These are phyloP conservation scores for Phaeosphaeriaceae sp. DNA, from an alignment of 2,329 filamentous ascomycete species.

Conservation along the genomic window DNA sequence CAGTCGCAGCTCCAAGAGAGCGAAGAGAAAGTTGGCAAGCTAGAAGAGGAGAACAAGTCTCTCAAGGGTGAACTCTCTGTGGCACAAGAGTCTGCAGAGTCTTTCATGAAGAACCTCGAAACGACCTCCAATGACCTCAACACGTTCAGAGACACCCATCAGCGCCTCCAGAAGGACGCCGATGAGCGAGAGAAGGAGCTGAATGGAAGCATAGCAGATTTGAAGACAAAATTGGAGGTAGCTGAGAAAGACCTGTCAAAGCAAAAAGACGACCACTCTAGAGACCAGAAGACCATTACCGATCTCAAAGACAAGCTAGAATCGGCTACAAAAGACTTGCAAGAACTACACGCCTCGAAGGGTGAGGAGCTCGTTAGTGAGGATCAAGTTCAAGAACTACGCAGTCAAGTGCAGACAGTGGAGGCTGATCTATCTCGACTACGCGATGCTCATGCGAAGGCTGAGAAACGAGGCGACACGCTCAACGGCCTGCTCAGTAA, in stretches of 20 bases:
- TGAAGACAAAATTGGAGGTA: slow-evolving; percentile 39
- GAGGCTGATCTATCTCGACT: slow-evolving; percentile 40
- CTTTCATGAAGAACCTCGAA: slow-evolving; percentile 66
- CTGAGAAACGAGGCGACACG: slow-evolving; percentile 62
- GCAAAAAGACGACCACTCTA: slow-evolving; percentile 49
- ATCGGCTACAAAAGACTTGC: slow-evolving; percentile 55
- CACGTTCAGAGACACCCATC: slow-evolving; percentile 60
- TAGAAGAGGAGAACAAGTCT: slow-evolving; percentile 72
- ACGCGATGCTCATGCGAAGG: slow-evolving; percentile 42
- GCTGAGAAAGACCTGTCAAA: slow-evolving; percentile 56
- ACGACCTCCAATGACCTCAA: slow-evolving; percentile 70
- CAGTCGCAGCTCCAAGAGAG: slow-evolving; percentile 76
- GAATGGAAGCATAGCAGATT: slow-evolving; percentile 31
- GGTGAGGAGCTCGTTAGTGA: slow-evolving; percentile 41
- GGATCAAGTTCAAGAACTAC: slow-evolving; percentile 35
- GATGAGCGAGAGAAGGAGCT: slow-evolving; percentile 40
- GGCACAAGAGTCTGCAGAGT: slow-evolving; percentile 69
- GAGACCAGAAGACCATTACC: slow-evolving; percentile 51
- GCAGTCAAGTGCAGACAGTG: slow-evolving; percentile 37
- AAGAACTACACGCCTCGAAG: slow-evolving; percentile 50
- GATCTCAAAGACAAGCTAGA: slow-evolving; percentile 42
- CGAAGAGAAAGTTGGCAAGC: slow-evolving; percentile 71
- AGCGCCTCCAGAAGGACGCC: slow-evolving; percentile 47
- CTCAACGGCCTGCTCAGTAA: slow-evolving; percentile 63
- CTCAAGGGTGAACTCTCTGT: slow-evolving; percentile 75